Conservation (phyloP, 768 basidiomycete genomes). For the Lactarius psammicola region DNA sequence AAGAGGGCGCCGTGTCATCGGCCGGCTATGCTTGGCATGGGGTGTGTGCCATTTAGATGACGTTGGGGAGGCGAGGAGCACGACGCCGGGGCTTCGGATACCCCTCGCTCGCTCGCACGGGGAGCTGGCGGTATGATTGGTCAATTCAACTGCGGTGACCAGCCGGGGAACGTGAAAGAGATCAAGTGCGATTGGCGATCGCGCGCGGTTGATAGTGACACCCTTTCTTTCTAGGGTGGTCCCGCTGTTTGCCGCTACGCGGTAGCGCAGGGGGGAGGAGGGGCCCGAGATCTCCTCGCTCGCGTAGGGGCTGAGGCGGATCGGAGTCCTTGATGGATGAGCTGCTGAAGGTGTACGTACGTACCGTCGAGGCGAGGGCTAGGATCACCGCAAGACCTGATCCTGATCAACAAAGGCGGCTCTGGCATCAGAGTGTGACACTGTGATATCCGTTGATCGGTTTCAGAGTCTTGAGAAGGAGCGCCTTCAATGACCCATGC, state of each 20-base stretch:
- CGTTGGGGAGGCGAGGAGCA: not conserved
- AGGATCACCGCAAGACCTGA: not conserved
- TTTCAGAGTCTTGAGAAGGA: slow-evolving; percentile 3
- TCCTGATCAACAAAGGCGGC: not conserved
- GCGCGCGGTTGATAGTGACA: not conserved
- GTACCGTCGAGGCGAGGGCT: not conserved
- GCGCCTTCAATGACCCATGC: not conserved
- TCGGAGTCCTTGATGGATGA: not conserved
- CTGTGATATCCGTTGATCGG: not conserved
- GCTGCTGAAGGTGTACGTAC: not conserved
- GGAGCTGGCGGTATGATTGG: not conserved
- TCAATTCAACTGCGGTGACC: not conserved
- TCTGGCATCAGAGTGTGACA: not conserved
- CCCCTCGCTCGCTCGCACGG: not conserved
- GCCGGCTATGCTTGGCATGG: not conserved
- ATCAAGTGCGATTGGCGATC: not conserved
- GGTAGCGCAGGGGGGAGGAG: not conserved
- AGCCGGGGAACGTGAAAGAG: not conserved
- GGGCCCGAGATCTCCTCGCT: not conserved
- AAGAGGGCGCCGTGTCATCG: not conserved
- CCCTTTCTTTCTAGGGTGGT: not conserved
- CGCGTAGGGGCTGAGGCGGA: not conserved
- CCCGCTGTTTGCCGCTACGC: not conserved
- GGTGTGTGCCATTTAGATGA: not conserved
- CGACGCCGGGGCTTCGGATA: not conserved